Conservation (phyloP, 441 rosid species). For the Hypseocharis bilobata region DNA sequence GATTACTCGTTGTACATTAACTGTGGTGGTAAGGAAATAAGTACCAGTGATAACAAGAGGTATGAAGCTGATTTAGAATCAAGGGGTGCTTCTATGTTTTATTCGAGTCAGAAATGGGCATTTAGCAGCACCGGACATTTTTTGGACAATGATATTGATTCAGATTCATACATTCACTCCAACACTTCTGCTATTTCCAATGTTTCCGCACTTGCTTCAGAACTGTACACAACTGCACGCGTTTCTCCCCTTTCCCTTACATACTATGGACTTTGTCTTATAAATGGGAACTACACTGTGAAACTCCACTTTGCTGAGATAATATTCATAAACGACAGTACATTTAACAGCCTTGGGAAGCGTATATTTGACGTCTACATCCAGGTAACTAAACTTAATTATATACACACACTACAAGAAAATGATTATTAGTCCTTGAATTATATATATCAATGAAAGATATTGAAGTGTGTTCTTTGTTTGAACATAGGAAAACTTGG, state of each 20-base stretch:
- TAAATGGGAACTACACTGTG: conserved; percentile 61
- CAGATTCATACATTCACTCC: conserved; percentile 41
- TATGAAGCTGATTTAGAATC: conserved; percentile 50
- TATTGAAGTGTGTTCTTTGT: conserved; percentile 2
- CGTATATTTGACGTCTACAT: conserved; percentile 67
- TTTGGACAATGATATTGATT: conserved; percentile 60
- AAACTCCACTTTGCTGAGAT: conserved; percentile 80
- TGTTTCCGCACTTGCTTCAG: conserved; percentile 29
- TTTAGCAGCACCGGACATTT: conserved; percentile 85
- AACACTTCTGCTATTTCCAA: conserved; percentile 51
- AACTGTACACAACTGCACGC: conserved; percentile 57
- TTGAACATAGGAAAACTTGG: conserved; percentile 42
- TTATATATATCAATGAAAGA: not conserved
- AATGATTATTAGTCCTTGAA: not conserved
- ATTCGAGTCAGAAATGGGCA: conserved; percentile 50
- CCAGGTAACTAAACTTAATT: conserved; percentile 38
- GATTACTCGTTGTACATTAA: conserved; percentile 62
- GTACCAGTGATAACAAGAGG: conserved; percentile 20
- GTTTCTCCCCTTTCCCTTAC: conserved; percentile 65
- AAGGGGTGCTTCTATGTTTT: conserved; percentile 70
- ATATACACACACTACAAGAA: not conserved
- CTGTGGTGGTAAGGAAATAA: conserved; percentile 63
- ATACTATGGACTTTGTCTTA: conserved; percentile 71
- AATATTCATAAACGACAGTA: conserved; percentile 39
- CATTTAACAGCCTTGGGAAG: conserved; percentile 52